Base-by-base conservation (phyloP, 2,329 filamentous ascomycete species). In the Dactylellina cionopaga region DNA sequence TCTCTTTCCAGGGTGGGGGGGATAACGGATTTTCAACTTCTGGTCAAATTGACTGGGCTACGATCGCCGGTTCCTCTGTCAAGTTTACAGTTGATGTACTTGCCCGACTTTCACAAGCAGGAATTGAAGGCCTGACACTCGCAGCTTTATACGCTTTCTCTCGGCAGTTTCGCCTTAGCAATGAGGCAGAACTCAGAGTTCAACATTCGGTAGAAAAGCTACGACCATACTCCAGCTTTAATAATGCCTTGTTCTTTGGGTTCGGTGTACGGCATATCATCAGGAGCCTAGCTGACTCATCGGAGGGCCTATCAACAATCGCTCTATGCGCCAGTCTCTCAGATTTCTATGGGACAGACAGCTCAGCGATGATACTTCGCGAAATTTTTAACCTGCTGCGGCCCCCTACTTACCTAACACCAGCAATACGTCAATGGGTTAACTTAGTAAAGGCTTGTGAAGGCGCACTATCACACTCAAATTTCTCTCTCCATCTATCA, bases 1-100 rank as follows among this genome's bases (percentile, higher is more conserved):
- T 39, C 15, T 44, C 37, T 13, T 62, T 49, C 33, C 44, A 49
- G n/a, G 17, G 25, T n/a, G 17, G 31, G 6, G 56, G 43, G 11
- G 44, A 62, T n/a, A 41, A 44, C 31, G 43, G 44, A n/a, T 62
- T 62, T 22, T 62, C 56, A 39, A 62, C 11, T 22, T 62, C 56
- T 10, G 59, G 59, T 10, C 59, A 64, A n/a, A 37, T 64, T 2
- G 59, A 64, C 17, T 64, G 59, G 59, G 41, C 47, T n/a, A 55
- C 59, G 6, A n/a, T 55, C 11, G 46, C 46, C 5, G 49, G 59
- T 10, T 55, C 35, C 17, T 54, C 59, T 9, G 31, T 64, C 24
- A 55, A 35, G 44, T 64, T 64, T n/a, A 64, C 46, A 11, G 59
- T 64, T 41, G 49, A 64, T 22, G 46, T 55, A 1, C 49, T 54